Percentiles rank a stretch among this genome's conserved stretches.
phyloP scores from a whole-genome alignment of 169 alveolate genomes.

The Amoebophrya sp. region DNA sequence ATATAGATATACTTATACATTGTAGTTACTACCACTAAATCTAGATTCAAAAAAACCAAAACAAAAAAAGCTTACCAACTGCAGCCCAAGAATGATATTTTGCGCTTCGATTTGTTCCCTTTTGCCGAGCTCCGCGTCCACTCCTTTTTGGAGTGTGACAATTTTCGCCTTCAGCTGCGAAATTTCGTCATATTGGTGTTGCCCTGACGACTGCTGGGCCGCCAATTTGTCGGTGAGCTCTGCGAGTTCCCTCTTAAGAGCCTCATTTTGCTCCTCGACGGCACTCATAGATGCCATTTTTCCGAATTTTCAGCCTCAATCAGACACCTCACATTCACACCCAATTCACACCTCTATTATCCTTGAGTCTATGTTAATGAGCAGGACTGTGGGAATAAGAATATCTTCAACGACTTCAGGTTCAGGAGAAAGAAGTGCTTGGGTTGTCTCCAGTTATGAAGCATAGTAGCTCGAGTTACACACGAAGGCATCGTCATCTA shows the following conservation, averaged over 20 bases:
- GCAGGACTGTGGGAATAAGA: too few relatives aligned
- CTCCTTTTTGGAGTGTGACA: background rate
- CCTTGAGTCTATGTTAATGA: too few relatives aligned
- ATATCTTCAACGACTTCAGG: too few relatives aligned
- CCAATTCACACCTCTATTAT: too few relatives aligned
- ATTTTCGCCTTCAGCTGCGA: background rate
- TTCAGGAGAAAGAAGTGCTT: too few relatives aligned
- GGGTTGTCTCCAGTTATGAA: too few relatives aligned
- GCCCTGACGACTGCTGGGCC: background rate
- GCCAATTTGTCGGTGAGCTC: background rate
- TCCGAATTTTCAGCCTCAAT: background rate
- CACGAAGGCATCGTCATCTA: too few relatives aligned
- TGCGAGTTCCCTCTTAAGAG: background rate
- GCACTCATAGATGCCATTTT: background rate
- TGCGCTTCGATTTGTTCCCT: background rate
- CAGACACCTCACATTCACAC: too few relatives aligned
- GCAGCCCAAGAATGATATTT: background rate
- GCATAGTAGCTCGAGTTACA: too few relatives aligned
- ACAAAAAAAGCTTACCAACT: background rate
- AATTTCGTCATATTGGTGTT: background rate
- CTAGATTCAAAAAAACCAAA: too few relatives aligned
- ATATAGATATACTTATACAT: too few relatives aligned
- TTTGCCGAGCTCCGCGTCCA: background rate
- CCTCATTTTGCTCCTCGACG: background rate
- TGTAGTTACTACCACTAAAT: too few relatives aligned